Evolutionary conservation across 495 filamentous ascomycete species (phyloP), one percentile per base, ranked within the genome.

Genomic region (Xylaria flabelliformis): DNA sequence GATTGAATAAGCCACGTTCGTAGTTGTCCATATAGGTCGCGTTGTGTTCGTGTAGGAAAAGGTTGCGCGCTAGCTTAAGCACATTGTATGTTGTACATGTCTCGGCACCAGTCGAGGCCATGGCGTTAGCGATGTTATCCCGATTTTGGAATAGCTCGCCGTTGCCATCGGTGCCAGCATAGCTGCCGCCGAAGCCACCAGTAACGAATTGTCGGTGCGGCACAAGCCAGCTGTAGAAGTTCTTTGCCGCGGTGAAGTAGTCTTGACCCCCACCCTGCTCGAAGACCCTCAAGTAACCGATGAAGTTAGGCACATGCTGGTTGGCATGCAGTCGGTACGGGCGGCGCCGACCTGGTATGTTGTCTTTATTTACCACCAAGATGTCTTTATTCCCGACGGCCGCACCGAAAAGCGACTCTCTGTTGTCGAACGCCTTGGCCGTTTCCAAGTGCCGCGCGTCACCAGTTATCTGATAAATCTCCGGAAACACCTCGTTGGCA

Each of bases 21-120:
- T 81, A 81, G 72, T 74, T 77, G 63, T 81, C 79, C 73, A 81
- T 79, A 68, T 81, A 81, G 12, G 74, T 73, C 8, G 79, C 76
- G 41, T 74, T 77, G 44, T 73, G 74, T 32, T 80, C 75, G 50
- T 77, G 73, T 7, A 76, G 29, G 41, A 74, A 81, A 24, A 81
- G 73, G 32, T 81, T 79, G 44, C 78, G 76, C 10, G 78, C 79
- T 24, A 81, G 68, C 63, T 81, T 81, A 26, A 81, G 75, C 73
- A 78, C 72, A 53, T 81, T 81, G 61, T 81, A 81, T 26, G 75
- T 74, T 13, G 79, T 78, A 70, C 79, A 81, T 10, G 72, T 72
- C 73, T 81, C 79, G 10, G 78, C 75, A n/a, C 78, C 79, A n/a
- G 73, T 74, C 3, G 64, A 51, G 12, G 65, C 74, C 39, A 79